A percentile compares a stretch with the other conserved stretches of the same genome.
Conservation (phyloP, 169 alveolate genomes). For the Plasmodium blacklocki region DNA sequence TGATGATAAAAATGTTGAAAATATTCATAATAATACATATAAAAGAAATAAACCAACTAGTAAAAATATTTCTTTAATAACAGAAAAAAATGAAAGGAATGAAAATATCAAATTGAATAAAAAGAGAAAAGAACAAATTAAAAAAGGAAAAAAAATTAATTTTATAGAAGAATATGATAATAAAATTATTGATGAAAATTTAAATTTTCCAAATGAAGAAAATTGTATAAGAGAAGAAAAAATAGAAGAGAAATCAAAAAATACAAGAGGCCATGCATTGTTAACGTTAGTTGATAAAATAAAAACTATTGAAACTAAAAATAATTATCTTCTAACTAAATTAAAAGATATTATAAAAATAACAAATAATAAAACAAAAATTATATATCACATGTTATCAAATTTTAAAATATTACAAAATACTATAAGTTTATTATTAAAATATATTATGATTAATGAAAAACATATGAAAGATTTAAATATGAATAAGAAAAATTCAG, state of each 20-base stretch:
- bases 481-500: slow-evolving; percentile 18
- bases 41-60: slow-evolving; percentile 19
- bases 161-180: slow-evolving; percentile 30
- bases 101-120: slow-evolving; percentile 17
- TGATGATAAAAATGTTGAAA: slow-evolving; percentile 26
- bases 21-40: not conserved
- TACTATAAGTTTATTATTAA: slow-evolving; percentile 41
- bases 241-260: slow-evolving; percentile 66
- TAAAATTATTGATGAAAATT: slow-evolving; percentile 36
- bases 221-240: slow-evolving; percentile 72
- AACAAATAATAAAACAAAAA: slow-evolving; percentile 65
- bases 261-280: slow-evolving; percentile 69
- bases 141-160: slow-evolving; percentile 1
- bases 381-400: slow-evolving; percentile 58
- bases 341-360: slow-evolving; percentile 61
- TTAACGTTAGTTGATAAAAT: slow-evolving; percentile 65
- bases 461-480: slow-evolving; percentile 59
- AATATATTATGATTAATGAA: slow-evolving; percentile 70
- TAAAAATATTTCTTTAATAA: slow-evolving; percentile 44
- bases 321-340: slow-evolving; percentile 45
- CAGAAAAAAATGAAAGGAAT: slow-evolving; percentile 10
- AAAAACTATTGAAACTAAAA: slow-evolving; percentile 61
- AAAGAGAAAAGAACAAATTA: slow-evolving; percentile 16
- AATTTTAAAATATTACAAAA: slow-evolving; percentile 60
- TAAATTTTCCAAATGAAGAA: slow-evolving; percentile 20